phyloP scores from a whole-genome alignment of 2,329 filamentous ascomycete genomes.

The Scorias spongiosa region DNA sequence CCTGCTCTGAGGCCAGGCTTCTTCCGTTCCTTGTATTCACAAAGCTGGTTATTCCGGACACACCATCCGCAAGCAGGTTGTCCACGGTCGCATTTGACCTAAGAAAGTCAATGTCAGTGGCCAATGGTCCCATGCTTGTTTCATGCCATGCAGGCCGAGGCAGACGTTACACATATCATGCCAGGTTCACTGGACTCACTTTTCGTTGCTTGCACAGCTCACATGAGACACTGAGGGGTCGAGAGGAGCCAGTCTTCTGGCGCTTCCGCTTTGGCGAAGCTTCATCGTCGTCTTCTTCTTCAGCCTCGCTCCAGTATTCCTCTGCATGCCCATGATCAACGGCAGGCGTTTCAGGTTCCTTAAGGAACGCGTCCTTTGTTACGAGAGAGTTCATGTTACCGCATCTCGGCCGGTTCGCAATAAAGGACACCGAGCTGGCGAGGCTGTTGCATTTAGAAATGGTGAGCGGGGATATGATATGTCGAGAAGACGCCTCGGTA shows the following conservation, averaged over 20 bases:
- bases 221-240: constrained; percentile 39
- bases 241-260: constrained; percentile 9
- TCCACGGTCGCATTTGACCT: constrained; percentile 54
- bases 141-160: too few relatives aligned
- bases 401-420: neutral
- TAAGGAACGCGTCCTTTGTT: neutral
- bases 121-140: too few relatives aligned
- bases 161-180: neutral
- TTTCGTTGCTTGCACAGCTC: constrained; percentile 72
- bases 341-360: constrained; percentile 1
- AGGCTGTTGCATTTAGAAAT: neutral
- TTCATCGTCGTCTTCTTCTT: constrained; percentile 21
- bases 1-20: constrained; percentile 44
- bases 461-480: neutral
- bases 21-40: constrained; percentile 56
- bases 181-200: constrained; percentile 28
- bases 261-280: constrained; percentile 34
- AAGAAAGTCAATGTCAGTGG: neutral
- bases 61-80: constrained; percentile 66
- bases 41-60: constrained; percentile 47
- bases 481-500: too few relatives aligned
- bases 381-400: neutral
- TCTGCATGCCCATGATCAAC: constrained; percentile 14
- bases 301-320: constrained; percentile 26
- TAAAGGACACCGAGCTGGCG: neutral